Conservation (phyloP, 2,329 filamentous ascomycete genomes). For the Juglanconis oblonga region DNA sequence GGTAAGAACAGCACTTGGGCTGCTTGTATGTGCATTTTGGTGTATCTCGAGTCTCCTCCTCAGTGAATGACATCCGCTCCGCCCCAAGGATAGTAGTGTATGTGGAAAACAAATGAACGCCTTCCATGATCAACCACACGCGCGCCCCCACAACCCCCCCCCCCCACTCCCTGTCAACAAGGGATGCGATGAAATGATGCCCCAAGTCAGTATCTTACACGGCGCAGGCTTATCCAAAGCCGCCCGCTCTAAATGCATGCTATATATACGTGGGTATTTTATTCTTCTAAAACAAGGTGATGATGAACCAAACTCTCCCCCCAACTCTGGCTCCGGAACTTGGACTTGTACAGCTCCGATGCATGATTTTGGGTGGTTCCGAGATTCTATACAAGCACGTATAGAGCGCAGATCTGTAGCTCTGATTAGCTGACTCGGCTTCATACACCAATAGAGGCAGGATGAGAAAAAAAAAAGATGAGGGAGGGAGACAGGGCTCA, state of each 20-base stretch:
- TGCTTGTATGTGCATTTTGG: no score
- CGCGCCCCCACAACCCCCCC: no score
- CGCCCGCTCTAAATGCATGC: neutral
- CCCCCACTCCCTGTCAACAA: no score
- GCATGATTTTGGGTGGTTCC: neutral
- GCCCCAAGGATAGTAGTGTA: no score
- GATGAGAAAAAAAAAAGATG: slow-evolving; percentile 3
- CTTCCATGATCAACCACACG: no score
- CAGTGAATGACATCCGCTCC: no score
- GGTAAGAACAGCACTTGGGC: no score
- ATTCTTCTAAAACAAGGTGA: neutral
- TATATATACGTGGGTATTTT: neutral
- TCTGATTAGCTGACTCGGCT: slow-evolving; percentile 18
- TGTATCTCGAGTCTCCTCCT: no score
- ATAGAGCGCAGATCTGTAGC: slow-evolving; percentile 50
- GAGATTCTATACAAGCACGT: slow-evolving; percentile 39
- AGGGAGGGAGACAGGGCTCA: slow-evolving; percentile 40
- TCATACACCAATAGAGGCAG: neutral
- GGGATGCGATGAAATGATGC: no score
- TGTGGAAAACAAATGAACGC: no score
- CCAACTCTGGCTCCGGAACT: neutral
- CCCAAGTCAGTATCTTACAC: neutral
- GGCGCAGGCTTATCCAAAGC: neutral
- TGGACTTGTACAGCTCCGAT: neutral
- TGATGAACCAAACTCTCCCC: neutral